phyloP scores from a whole-genome alignment of 495 filamentous ascomycete species.

The Aspergillus diversus region DNA sequence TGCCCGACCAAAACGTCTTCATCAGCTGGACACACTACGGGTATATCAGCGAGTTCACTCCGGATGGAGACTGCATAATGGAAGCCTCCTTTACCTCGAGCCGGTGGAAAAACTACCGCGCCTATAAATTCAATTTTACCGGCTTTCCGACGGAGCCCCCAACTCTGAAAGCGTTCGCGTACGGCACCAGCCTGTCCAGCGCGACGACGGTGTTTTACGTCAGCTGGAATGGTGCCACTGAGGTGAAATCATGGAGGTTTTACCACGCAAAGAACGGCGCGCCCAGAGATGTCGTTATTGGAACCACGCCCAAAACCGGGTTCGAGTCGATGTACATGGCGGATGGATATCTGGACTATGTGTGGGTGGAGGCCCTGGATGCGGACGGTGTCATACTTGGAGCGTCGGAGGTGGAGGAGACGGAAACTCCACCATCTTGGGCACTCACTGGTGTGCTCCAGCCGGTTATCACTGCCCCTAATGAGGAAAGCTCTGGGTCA shows the following conservation, averaged over 20 bases:
- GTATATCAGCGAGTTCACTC: too few species aligned
- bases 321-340: constrained; percentile 21
- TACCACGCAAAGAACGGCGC: constrained; percentile 7
- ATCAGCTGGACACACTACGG: too few species aligned
- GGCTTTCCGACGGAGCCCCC: constrained; percentile 15
- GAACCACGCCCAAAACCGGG: constrained; percentile 12
- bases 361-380: constrained; percentile 22
- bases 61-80: too few species aligned
- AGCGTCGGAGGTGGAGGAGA: too few species aligned
- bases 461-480: too few species aligned
- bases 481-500: too few species aligned
- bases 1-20: too few species aligned
- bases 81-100: too few species aligned
- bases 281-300: constrained; percentile 5
- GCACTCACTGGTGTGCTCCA: too few species aligned
- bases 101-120: too few species aligned
- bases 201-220: constrained; percentile 25
- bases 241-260: constrained; percentile 24
- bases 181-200: constrained; percentile 17
- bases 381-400: background rate
- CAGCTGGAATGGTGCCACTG: constrained; percentile 27
- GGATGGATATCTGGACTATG: constrained; percentile 21
- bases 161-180: background rate
- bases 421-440: too few species aligned
- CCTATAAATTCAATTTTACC: too few species aligned